Conservation (phyloP, 208 protist genomes). For the Trichomonas vaginalis region DNA sequence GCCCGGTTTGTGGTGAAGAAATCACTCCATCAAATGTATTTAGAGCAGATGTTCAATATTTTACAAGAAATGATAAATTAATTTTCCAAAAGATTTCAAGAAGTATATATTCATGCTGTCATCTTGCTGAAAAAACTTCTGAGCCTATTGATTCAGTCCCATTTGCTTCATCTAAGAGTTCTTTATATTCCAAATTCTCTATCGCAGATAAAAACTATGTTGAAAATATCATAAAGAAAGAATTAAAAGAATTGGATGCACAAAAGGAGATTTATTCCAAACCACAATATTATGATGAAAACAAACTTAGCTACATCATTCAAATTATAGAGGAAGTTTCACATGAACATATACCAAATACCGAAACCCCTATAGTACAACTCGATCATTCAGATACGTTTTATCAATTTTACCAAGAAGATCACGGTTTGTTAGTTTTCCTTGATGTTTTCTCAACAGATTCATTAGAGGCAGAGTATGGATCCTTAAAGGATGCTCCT, state of each 20-base stretch:
- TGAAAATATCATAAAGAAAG: neutral
- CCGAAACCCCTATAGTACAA: neutral
- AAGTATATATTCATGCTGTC: too few species aligned
- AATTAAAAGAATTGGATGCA: neutral
- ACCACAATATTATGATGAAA: neutral
- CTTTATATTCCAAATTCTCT: too few species aligned
- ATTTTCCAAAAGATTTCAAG: too few species aligned
- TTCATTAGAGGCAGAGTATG: neutral
- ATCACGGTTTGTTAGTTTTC: neutral
- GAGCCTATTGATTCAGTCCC: too few species aligned
- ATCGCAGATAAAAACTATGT: neutral
- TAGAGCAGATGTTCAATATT: neutral
- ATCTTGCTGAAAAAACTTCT: too few species aligned
- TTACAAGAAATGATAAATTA: too few species aligned
- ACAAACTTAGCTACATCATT: neutral
- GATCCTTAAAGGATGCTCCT: neutral
- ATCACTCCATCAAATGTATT: neutral
- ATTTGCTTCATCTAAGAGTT: too few species aligned
- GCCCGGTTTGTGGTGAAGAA: neutral
- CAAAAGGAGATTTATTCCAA: neutral
- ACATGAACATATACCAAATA: neutral
- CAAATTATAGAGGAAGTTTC: neutral
- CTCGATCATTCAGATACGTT: neutral
- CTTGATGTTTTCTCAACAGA: neutral
- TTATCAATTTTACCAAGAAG: neutral